Base-by-base conservation (phyloP, 2,329 filamentous ascomycete species). In the Colletotrichum zoysiae region DNA sequence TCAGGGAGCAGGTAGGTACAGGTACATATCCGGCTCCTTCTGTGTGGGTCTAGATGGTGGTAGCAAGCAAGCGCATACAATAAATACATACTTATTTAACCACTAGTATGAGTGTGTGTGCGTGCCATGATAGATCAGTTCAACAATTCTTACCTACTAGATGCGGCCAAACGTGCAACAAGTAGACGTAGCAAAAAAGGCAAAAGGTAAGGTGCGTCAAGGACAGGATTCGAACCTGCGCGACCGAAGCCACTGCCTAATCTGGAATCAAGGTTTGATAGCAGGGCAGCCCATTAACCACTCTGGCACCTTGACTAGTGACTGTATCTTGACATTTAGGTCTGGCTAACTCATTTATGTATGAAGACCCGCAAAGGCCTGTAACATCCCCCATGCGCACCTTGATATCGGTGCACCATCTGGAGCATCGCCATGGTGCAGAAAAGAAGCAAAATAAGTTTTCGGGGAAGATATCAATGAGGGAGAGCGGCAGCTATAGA, bases 211-310 rank as follows among this genome's bases (percentile, higher is more conserved):
- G 2, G 0, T 30, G 9, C 61, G 61, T 64, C 61, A 64, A 64
- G 61, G 61, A 56, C 61, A 64, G 61, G 61, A 64, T 64, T 64
- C 61, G 61, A 64, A 64, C 61, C 61, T 64, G 61, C 61, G 61
- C 61, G 61, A 64, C 61, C 61, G 50, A 64, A 64, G 61, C 61
- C 61, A 64, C 61, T 64, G 61, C 61, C 61, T 64, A 55, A 12
- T 64, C 61, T 55, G 61, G 40, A 55, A 64, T 56, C 61, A 55
- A 64, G 6, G 23, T 55, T 42, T 56, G 61, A 64, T 64, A 64
- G 61, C 61, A 64, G 61, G 61, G 61, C 61, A 64, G 61, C 61
- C 61, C 61, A 64, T 64, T 64, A 64, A 64, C 61, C 61, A 64
- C 61, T 64, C 61, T 64, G 61, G 61, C 61, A 64, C 61, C 61